Base-by-base conservation (phyloP, 2,329 filamentous ascomycete genomes). In the Diaporthe humulicola region DNA sequence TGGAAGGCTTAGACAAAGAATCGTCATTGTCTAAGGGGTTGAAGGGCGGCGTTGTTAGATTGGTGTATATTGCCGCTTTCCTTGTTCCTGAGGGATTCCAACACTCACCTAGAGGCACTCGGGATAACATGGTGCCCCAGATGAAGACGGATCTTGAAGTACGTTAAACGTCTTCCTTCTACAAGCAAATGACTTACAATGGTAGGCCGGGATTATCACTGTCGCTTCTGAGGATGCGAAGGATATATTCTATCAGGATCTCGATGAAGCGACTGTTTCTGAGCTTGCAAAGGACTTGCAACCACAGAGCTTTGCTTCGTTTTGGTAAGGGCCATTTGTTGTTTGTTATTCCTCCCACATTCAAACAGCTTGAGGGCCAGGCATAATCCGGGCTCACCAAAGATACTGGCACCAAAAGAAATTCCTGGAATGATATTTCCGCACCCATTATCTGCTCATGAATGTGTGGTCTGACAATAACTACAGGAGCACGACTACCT, bases 161-260 rank as follows among this genome's bases (percentile, higher is more conserved):
- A 36, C 10, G 74, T 67, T 22, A 38, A 50, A 9, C 14, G 48
- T 48, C 45, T n/a, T 22, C 4, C 4, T n/a, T 48, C 45, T n/a
- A 9, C 22, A 48, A 22, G 8, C 45, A n/a, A 48, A 48, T 54
- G 17, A 22, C 28, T n/a, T 17, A 22, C 9, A 73, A 15, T 69
- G 22, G 25, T 74, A 80, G 78, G 72, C 78, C 17, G 77, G 76
- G 12, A 70, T 69, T 25, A 42, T 80, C 15, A 79, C 74, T 19
- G 74, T 80, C 0, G 56, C 54, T 4, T 76, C 78, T 0, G 73
- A 79, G 38, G 75, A 81, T 64, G 77, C 75, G 7, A 79, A 79
- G 58, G 74, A 61, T 10, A 78, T 79, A 74, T 79, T 80, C 50
- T 79, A 80, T 74, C 78, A 81, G 58, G 78, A 79, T 73, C 15